Base-by-base conservation (phyloP, 1,284 basidiomycete species). In the Trichosporon faecale region DNA sequence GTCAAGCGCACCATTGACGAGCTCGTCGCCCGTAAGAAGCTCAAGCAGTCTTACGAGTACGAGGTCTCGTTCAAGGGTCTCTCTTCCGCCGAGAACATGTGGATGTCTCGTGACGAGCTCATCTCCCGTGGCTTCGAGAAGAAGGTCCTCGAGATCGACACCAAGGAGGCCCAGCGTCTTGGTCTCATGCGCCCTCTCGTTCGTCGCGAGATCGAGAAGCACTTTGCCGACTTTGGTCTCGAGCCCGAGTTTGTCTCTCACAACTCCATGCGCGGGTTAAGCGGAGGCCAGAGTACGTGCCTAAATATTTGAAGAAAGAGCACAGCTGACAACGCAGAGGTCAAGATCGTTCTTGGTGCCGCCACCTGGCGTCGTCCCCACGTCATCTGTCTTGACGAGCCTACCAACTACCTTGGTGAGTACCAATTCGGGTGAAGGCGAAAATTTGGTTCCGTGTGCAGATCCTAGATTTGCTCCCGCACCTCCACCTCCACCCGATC, bases 1-100 rank as follows among this genome's bases (percentile, higher is more conserved):
- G 91, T 91, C 87, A 98, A 98, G 90, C 89, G 95, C 78, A 81
- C 90, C 80, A 98, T 98, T 79, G 95, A 98, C 73, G 95, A 98
- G 88, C 91, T 98, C 81, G 83, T 90, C 76, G 80, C 87, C 74
- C 91, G 95, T 85, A 97, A 97, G 91, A 98, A 98, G 89, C 89
- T 97, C 85, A 98, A 98, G 90, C 95, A 97, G 87, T 95, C 94
- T 31, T 97, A 96, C 87, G 95, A 97, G 88, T 97, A 98, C 84
- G 95, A 96, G 86, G 89, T 95, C 44, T 92, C 93, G 74, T 93
- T 97, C 90, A 96, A 96, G 88, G 89, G 87, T 73, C 86, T 96
- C 77, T 91, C 89, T 71, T 95, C 94, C 67, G 93, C 94, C 49
- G 95, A 97, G 89, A 97, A 97, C 89, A 89, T 96, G 84, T 97